These are phyloP conservation scores for Heterobasidion parviporum DNA, from an alignment of 1,284 basidiomycete species.

Conservation along the genomic window DNA sequence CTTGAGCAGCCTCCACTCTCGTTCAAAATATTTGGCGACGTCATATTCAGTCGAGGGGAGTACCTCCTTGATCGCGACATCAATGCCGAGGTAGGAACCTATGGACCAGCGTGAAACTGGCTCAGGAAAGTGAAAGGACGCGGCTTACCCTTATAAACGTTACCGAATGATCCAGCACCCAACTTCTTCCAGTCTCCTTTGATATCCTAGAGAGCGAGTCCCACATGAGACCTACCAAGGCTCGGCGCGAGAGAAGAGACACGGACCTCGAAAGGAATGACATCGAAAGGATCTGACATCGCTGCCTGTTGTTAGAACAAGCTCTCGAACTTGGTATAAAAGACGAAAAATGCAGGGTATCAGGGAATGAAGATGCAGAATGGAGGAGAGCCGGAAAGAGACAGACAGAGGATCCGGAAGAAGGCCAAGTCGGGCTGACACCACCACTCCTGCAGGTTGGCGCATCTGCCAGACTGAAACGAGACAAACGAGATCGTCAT, in stretches of 20 bases:
- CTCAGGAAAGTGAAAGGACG: constrained; percentile 9
- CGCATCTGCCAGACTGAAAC: background rate
- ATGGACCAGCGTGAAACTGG: constrained; percentile 6
- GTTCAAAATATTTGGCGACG: constrained; percentile 94
- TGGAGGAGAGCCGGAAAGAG: too few species aligned
- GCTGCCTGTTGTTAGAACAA: background rate
- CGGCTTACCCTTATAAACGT: constrained; percentile 75
- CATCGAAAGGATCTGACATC: constrained; percentile 65
- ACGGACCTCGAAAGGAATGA: constrained; percentile 71
- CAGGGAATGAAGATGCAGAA: background rate
- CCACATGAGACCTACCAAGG: background rate
- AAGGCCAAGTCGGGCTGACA: background rate
- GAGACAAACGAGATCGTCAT: background rate
- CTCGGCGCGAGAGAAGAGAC: background rate
- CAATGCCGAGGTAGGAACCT: constrained; percentile 90
- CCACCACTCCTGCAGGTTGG: background rate
- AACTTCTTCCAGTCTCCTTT: constrained; percentile 83
- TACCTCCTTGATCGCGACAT: constrained; percentile 95
- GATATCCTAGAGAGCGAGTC: constrained; percentile 54
- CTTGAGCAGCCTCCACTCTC: constrained; percentile 97
- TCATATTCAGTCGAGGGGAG: constrained; percentile 86
- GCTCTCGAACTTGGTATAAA: background rate
- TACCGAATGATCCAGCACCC: constrained; percentile 88
- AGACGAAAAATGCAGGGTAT: background rate
- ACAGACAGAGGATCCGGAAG: background rate